phyloP scores from a whole-genome alignment of 768 basidiomycete genomes.

The Rubroboletus satanas region DNA sequence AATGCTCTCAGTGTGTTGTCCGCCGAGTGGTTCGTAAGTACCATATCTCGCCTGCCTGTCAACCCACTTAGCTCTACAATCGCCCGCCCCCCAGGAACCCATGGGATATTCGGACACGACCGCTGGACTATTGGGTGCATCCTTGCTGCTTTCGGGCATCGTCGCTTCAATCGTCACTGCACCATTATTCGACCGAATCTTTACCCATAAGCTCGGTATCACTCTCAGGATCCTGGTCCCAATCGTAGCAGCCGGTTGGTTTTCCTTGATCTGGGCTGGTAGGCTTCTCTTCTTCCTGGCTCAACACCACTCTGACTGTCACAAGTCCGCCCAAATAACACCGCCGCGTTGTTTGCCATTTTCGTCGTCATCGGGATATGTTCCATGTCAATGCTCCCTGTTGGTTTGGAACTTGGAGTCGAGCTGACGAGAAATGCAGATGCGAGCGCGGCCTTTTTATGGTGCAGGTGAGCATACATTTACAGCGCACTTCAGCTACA shows the following conservation, averaged over 20 bases:
- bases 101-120: slow-evolving; percentile 63
- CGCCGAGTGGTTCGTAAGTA: slow-evolving; percentile 61
- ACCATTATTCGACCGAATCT: slow-evolving; percentile 78
- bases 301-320: neutral
- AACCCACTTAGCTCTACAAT: neutral
- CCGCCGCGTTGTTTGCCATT: slow-evolving; percentile 57
- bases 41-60: neutral
- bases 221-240: slow-evolving; percentile 61
- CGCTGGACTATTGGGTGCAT: slow-evolving; percentile 70
- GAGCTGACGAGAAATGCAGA: slow-evolving; percentile 81
- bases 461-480: slow-evolving; percentile 56
- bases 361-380: slow-evolving; percentile 65
- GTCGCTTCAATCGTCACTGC: slow-evolving; percentile 63
- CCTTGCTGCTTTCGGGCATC: slow-evolving; percentile 66
- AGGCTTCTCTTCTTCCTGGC: slow-evolving; percentile 16
- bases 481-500: neutral
- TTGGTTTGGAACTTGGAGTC: slow-evolving; percentile 72
- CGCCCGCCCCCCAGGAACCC: slow-evolving; percentile 47
- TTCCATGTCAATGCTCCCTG: slow-evolving; percentile 68
- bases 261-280: slow-evolving; percentile 82
- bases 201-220: slow-evolving; percentile 65
- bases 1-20: slow-evolving; percentile 66
- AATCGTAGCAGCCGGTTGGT: slow-evolving; percentile 57
- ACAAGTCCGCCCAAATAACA: slow-evolving; percentile 59
- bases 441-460: slow-evolving; percentile 69